These are phyloP conservation scores for Pestalotiopsis sp. DNA, from an alignment of 2,329 filamentous ascomycete genomes.

Conservation along the genomic window DNA sequence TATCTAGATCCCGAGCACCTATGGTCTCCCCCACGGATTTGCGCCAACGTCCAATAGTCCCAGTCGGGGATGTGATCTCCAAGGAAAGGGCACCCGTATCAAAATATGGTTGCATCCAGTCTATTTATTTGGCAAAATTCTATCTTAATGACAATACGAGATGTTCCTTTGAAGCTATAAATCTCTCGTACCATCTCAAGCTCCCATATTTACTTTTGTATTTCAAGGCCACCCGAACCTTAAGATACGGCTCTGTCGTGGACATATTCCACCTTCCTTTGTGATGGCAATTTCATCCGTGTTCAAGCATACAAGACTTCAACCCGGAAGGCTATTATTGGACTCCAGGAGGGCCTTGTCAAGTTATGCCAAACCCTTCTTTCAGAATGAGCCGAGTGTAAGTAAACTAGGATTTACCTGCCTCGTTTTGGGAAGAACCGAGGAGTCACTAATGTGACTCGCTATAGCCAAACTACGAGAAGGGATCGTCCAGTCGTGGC, in stretches of 20 bases:
- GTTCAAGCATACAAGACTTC: background rate
- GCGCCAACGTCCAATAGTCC: background rate
- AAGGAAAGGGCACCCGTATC: background rate
- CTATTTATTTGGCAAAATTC: background rate
- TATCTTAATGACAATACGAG: background rate
- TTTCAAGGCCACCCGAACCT: background rate
- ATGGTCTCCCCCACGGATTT: background rate
- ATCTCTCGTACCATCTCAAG: background rate
- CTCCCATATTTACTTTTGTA: background rate
- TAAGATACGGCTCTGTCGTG: background rate
- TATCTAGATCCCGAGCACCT: background rate
- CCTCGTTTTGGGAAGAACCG: background rate
- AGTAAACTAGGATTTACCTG: background rate
- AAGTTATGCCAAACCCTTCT: background rate
- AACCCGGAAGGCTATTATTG: background rate
- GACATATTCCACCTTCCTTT: background rate
- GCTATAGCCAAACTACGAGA: background rate
- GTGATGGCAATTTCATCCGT: background rate
- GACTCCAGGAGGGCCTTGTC: background rate
- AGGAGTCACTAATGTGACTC: background rate
- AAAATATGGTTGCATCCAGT: background rate
- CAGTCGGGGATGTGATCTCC: background rate
- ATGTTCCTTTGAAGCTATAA: background rate
- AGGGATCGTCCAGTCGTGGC: background rate
- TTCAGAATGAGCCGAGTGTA: background rate